Evolutionary conservation across 257 asterid genomes (phyloP), one percentile per base, ranked within the genome.

Genomic region (Fraxinus anomala): DNA sequence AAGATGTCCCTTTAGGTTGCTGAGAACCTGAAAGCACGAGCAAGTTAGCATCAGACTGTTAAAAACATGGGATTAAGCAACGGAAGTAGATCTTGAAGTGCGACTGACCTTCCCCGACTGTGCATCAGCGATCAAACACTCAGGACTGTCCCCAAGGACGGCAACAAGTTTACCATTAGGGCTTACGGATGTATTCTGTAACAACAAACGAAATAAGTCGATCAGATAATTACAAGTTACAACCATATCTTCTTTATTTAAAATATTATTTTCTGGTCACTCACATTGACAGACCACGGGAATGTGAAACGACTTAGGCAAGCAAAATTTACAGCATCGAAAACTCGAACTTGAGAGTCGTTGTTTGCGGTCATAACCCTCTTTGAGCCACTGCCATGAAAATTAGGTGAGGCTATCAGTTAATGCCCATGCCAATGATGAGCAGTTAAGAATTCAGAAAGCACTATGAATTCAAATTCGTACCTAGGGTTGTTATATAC

Each of bases 281-380:
- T 89, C 80, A 94, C 98, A 68, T 94, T 94, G 17, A 92, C 98
- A 70, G 97, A 94, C 98, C 98, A 94, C 0, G 98, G 98, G 83
- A 88, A 94, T 6, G 88, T 76, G 86, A 88, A 91, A 39, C 72
- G 82, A 37, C 72, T 87, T 31, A 89, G 77, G 82, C 96, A 80
- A 66, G 86, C 67, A 47, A 92, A 92, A 2, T 81, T 88, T 37
- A 19, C 79, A 30, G 89, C 83, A 77, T 94, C 98, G 51, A 91
- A 81, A 69, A 94, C 83, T 82, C 96, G 84, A 73, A 94, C 91
- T 85, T 89, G 91, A 72, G 94, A 88, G 83, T 94, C 98, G 36
- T 94, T 94, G 85, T 94, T 94, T 17, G 97, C 97, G 1, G 98
- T 47, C 79, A 89, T 82, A 33, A 94, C 88, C 84, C 94, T 88